Evolutionary conservation across 1,284 basidiomycete species (phyloP).

Genomic region (Inonotus obliquus): DNA sequence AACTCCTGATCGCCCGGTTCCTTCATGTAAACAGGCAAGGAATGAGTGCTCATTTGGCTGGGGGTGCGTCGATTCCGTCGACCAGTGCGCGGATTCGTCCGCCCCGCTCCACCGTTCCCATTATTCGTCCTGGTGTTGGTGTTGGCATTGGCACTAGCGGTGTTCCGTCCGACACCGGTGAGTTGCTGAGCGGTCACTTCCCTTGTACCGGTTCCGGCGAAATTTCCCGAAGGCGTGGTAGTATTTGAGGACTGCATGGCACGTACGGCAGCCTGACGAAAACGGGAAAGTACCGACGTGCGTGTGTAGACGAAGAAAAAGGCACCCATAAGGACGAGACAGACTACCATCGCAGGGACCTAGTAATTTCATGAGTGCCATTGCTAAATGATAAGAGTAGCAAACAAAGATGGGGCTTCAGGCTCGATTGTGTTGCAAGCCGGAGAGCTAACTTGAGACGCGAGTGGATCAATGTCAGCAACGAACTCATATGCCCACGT

Average conservation of each 20-base stretch:
- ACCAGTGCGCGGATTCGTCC: not conserved
- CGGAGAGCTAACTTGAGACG: not conserved
- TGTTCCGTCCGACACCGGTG: not conserved
- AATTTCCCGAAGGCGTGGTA: not conserved
- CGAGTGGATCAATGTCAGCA: not conserved
- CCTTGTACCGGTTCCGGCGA: not conserved
- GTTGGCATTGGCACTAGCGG: not conserved
- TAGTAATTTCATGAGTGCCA: not conserved
- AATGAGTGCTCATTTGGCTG: constrained; percentile 67
- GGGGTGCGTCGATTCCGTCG: constrained; percentile 49
- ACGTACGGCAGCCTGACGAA: constrained; percentile 1
- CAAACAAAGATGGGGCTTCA: not conserved
- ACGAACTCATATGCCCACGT: not conserved
- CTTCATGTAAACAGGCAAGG: constrained; percentile 70
- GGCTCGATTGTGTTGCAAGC: not conserved
- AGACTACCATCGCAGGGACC: constrained; percentile 14
- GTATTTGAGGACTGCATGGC: not conserved
- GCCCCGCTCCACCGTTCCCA: not conserved
- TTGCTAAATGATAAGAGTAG: not conserved
- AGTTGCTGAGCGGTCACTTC: constrained; percentile 18
- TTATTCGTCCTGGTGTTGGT: not conserved
- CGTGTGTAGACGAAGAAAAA: constrained; percentile 17
- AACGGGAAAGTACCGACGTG: constrained; percentile 3
- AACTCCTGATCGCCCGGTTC: constrained; percentile 76
- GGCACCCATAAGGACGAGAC: constrained; percentile 5